Base-by-base conservation (phyloP, 208 protist genomes). In the Zelonia costaricensis region DNA sequence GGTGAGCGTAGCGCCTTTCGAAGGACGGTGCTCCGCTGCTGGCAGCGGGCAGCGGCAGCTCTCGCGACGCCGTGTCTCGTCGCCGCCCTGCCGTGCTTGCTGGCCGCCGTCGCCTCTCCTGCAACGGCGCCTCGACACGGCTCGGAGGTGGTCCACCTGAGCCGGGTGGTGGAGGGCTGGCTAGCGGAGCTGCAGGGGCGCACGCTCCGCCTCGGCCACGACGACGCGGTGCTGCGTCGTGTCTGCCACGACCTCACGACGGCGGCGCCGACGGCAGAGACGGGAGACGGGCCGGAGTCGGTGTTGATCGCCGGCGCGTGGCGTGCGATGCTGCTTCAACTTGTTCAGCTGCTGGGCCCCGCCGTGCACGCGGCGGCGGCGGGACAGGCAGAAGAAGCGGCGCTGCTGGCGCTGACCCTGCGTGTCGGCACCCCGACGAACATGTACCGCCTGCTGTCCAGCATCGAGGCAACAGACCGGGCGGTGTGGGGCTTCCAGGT, bases 401-500 rank as follows among this genome's bases (percentile, higher is more conserved):
- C 33, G 25, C 40, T 1, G 23, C 40, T 38, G 18, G 28, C 31
- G 18, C 56, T 48, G 16, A 28, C 36, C 0, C 56, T n/a, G 13
- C 30, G 9, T 22, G 28, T 52, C 13, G 10, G 39, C 42, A 25
- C 30, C 30, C 56, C 27, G 6, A 20, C 39, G 9, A 48, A 59
- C 52, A 36, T 48, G 3, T 61, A 49, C 33, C 12, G 20, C 5
- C 27, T 48, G 18, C 48, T 59, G 49, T 15, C 39, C n/a, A 52
- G 30, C 27, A 22, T 16, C 8, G 39, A 13, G 23, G 61, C 49
- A 10, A 59, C 61, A 22, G n/a, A 39, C 16, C 36, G 31, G 3
- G 43, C 38, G 22, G 13, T 53, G 3, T 53, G 57, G 57, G 30
- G 57, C 20, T 54, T 63, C 39, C 40, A 48, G n/a, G 20, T 61